phyloP scores from a whole-genome alignment of 768 basidiomycete species.

The Omphalotus guepiniiformis region DNA sequence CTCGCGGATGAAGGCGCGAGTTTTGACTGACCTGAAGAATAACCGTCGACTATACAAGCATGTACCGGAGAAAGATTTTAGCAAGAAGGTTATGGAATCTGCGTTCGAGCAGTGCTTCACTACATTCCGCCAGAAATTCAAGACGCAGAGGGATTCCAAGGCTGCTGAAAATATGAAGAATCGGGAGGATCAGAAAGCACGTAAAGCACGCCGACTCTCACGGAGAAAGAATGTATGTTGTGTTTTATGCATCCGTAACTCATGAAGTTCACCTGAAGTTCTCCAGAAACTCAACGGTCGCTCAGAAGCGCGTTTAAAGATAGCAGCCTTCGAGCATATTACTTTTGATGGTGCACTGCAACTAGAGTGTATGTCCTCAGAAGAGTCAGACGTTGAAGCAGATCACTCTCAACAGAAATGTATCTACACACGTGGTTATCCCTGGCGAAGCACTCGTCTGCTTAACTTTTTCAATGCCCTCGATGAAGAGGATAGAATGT shows the following conservation, averaged over 20 bases:
- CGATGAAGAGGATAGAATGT: constrained; percentile 53
- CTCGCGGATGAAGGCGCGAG: constrained; percentile 60
- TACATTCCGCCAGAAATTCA: constrained; percentile 66
- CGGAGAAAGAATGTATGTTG: constrained; percentile 60
- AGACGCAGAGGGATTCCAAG: constrained; percentile 48
- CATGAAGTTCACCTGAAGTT: constrained; percentile 11
- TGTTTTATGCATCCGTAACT: constrained; percentile 5
- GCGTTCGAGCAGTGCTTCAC: constrained; percentile 70
- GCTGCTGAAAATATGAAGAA: constrained; percentile 40
- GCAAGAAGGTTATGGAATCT: constrained; percentile 52
- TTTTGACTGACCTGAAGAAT: constrained; percentile 56
- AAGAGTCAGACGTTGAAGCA: constrained; percentile 56
- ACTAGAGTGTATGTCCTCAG: constrained; percentile 76
- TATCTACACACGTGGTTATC: constrained; percentile 52
- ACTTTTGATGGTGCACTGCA: constrained; percentile 69
- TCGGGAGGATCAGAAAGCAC: constrained; percentile 59
- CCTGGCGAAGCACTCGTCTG: constrained; percentile 68
- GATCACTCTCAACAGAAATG: constrained; percentile 19
- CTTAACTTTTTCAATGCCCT: constrained; percentile 55
- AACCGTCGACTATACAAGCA: constrained; percentile 56
- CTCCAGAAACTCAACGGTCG: constrained; percentile 67
- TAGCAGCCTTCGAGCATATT: constrained; percentile 52
- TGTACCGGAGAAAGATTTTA: constrained; percentile 63
- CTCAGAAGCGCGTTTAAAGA: constrained; percentile 51
- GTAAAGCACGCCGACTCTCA: constrained; percentile 53